Conservation (phyloP, 768 basidiomycete genomes). For the Wakefieldia striispora region DNA sequence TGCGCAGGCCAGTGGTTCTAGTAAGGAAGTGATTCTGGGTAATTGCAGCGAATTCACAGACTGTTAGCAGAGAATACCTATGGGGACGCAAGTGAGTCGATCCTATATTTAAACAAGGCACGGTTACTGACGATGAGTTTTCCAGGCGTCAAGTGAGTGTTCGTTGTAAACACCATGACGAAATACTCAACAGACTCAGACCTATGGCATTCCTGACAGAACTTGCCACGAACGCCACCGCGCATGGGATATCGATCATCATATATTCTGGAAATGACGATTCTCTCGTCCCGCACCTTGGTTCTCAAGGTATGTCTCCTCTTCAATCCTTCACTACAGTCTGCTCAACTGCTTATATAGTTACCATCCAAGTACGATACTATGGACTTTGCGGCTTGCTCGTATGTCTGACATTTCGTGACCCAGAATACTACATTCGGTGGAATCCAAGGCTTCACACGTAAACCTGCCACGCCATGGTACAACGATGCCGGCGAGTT, state of each 20-base stretch:
- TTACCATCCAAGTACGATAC: constrained; percentile 49
- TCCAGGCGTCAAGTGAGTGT: constrained; percentile 35
- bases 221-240: constrained; percentile 60
- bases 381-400: background rate
- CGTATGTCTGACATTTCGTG: background rate
- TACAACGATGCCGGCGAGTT: constrained; percentile 51
- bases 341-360: constrained; percentile 27
- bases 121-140: background rate
- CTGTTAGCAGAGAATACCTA: constrained; percentile 3
- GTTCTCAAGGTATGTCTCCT: constrained; percentile 52
- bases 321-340: background rate
- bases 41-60: background rate
- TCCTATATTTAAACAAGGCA: background rate
- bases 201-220: constrained; percentile 63
- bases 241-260: constrained; percentile 46
- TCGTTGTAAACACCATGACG: background rate
- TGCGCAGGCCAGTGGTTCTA: background rate
- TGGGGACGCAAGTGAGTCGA: constrained; percentile 32
- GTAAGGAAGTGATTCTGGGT: constrained; percentile 8
- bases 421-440: constrained; percentile 76
- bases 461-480: constrained; percentile 67
- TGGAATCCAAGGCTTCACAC: constrained; percentile 70
- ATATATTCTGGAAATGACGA: constrained; percentile 71
- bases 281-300: constrained; percentile 55
- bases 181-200: constrained; percentile 28